Evolutionary conservation across 257 asterid species (phyloP).

Genomic region (Solanum paucissectum): DNA sequence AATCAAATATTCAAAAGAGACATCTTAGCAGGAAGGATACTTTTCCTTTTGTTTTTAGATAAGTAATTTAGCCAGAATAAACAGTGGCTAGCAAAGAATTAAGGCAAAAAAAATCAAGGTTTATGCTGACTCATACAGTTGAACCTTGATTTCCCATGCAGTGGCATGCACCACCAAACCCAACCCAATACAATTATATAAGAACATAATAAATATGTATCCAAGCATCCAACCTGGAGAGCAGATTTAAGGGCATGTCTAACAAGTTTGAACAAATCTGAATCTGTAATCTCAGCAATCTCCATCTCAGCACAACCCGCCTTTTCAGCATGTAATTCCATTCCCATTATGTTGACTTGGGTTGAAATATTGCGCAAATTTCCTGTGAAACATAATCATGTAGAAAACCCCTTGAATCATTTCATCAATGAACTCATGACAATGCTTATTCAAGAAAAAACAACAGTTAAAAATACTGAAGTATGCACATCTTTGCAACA

Average conservation of each 20-base stretch:
- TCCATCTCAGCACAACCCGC: conserved; percentile 27
- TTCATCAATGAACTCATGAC: neutral
- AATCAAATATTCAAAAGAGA: neutral
- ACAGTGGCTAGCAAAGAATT: neutral
- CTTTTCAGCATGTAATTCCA: conserved; percentile 15
- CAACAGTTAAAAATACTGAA: neutral
- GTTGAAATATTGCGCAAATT: neutral
- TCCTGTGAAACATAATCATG: neutral
- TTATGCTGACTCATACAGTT: neutral
- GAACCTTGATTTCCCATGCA: neutral
- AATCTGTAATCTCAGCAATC: conserved; percentile 36
- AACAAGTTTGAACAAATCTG: conserved; percentile 47
- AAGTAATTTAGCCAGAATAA: neutral
- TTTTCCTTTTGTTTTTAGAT: neutral
- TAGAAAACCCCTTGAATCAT: neutral
- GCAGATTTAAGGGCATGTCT: conserved; percentile 55
- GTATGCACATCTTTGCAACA: neutral
- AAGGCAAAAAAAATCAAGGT: neutral
- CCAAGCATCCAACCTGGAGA: conserved; percentile 27
- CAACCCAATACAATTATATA: neutral
- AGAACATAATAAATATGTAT: neutral
- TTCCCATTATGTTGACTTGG: conserved; percentile 30
- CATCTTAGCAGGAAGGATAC: neutral
- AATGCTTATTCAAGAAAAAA: neutral
- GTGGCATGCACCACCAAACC: neutral